phyloP scores from a whole-genome alignment of 306 rosid genomes.

The Quillaja saponaria region DNA sequence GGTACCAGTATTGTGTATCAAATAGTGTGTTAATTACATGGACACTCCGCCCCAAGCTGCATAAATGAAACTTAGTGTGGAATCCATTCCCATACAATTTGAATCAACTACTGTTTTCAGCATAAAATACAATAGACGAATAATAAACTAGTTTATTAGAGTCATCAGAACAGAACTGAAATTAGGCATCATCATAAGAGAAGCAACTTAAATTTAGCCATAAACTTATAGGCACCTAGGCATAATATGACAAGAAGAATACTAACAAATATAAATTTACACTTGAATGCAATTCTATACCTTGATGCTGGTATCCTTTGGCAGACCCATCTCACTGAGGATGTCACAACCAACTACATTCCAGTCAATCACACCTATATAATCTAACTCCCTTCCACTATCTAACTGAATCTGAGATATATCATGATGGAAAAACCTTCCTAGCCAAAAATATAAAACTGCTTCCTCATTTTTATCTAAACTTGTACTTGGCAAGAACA shows the following conservation, averaged over 20 bases:
- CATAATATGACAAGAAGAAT: not conserved
- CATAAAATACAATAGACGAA: not conserved
- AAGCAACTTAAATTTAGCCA: not conserved
- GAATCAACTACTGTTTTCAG: not conserved
- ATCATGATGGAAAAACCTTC: conserved; percentile 56
- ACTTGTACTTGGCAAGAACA: conserved; percentile 59
- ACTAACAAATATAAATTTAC: not conserved
- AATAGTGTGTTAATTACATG: no score
- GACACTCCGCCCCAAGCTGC: no score
- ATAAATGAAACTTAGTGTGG: no score
- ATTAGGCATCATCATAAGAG: not conserved
- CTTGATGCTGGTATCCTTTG: conserved; percentile 62
- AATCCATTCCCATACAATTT: no score
- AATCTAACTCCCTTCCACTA: conserved; percentile 52
- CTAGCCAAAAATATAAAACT: conserved; percentile 79
- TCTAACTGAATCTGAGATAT: conserved; percentile 46
- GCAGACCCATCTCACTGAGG: conserved; percentile 57
- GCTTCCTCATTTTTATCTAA: conserved; percentile 39
- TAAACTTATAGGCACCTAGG: not conserved
- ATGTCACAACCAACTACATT: conserved; percentile 55
- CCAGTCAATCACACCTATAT: conserved; percentile 61
- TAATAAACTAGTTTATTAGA: not conserved
- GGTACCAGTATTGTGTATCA: no score
- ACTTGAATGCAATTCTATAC: conserved; percentile 39
- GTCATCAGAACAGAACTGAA: not conserved